Conservation (phyloP, 495 filamentous ascomycete species). For the Xylaria castorea region DNA sequence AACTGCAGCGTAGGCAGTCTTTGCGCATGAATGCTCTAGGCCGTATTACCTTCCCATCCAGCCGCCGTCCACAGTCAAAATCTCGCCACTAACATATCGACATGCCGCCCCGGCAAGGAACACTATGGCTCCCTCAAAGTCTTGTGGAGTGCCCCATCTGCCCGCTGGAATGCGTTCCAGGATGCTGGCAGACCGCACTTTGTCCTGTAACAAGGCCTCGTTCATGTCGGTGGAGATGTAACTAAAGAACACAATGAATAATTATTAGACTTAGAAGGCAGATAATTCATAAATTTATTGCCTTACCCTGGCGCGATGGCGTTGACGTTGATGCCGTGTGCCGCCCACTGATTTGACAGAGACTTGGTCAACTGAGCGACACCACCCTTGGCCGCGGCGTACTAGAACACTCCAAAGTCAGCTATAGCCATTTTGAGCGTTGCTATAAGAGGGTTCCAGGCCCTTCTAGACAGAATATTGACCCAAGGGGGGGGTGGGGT, state of each 20-base stretch:
- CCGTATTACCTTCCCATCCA: constrained; percentile 68
- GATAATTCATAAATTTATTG: neutral
- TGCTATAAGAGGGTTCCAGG: neutral
- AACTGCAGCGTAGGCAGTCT: neutral
- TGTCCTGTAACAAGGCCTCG: constrained; percentile 65
- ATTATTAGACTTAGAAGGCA: neutral
- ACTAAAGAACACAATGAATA: neutral
- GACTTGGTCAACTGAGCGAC: constrained; percentile 68
- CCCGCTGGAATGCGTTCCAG: constrained; percentile 75
- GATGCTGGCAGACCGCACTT: constrained; percentile 66
- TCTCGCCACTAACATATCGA: constrained; percentile 72
- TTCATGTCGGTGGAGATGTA: constrained; percentile 26
- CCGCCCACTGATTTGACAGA: constrained; percentile 73
- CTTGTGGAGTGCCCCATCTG: constrained; percentile 74
- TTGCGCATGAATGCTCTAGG: neutral
- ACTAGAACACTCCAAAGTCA: constrained; percentile 36
- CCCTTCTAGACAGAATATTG: neutral
- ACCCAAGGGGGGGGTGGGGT: neutral
- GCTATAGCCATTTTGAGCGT: no score
- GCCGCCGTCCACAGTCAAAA: constrained; percentile 77
- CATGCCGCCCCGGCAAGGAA: constrained; percentile 70
- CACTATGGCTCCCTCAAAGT: constrained; percentile 76
- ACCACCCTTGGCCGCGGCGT: constrained; percentile 75
- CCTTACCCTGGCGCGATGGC: constrained; percentile 69
- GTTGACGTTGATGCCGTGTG: constrained; percentile 71